Evolutionary conservation across 2,329 filamentous ascomycete genomes (phyloP), one percentile per base, ranked within the genome.

Genomic region (Ascomycota sp.): DNA sequence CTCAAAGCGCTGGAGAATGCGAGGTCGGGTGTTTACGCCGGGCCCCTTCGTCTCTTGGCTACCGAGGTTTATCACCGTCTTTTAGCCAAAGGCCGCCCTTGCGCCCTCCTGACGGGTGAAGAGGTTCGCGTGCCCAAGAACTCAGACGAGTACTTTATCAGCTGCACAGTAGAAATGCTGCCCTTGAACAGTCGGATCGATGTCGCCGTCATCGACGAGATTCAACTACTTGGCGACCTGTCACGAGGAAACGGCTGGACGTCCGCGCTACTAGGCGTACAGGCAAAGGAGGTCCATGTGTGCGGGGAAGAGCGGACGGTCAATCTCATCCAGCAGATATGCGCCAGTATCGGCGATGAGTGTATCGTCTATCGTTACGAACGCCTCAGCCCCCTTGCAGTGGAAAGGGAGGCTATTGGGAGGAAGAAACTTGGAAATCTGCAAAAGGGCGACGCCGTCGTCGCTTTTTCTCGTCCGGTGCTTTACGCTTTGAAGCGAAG

Each of bases 141-240:
- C 8, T 53, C 57, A 1, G 57, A 72, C 30, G 52, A 53, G 4
- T 63, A 62, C 35, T 75, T 92, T 44, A 66, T 65, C 33, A 86
- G 82, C 45, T 94, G 89, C 46, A 98, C 89, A 0, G 89, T 98
- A 3, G 89, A 98, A 50, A 98, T 98, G 67, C 53, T 64, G 7
- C 65, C 65, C 2, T 45, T 61, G n/a, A 63, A 56, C 40, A 39
- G 52, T 4, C 47, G 50, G 2, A 70, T 80, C 20, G 86, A 95
- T 25, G 85, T 98, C 23, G 86, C 82, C 2, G 86, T 98, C 39
- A 86, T 98, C 37, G 89, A 98, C 46, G 89, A 98, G 56, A 95
- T 98, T 33, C 89, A 98, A 52, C 95, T 98, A 89, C 81, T 98
- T 40, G 75, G 70, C 11, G 75, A 83, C 43, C 36, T 49, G 0